Base-by-base conservation (phyloP, 345 rosid species). In the Pistacia vera region DNA sequence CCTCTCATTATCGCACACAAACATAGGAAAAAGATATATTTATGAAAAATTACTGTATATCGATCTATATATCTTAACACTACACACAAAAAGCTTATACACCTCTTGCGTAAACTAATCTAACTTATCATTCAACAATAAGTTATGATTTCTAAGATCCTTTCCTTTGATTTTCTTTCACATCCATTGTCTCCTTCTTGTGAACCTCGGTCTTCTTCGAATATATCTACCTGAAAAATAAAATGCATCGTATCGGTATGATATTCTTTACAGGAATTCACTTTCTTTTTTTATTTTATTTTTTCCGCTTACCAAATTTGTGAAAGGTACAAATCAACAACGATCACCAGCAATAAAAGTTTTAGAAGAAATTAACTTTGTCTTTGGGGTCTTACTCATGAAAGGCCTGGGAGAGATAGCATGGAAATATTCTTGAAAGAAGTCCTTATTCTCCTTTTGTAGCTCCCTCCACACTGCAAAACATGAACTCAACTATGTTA, bases 391-490 rank as follows among this genome's bases (percentile, higher is more conserved):
- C 46, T 7, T 41, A 88, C 89, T 74, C 70, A 75, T 56, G 71
- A 63, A 81, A 36, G 81, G 87, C 80, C 84, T 84, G 30, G 71
- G 78, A 65, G 87, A 67, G 17, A 79, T 17, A 63, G 85, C 81
- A 67, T 51, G 83, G 6, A 79, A 83, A 83, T 89, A 89, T 12
- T 86, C 86, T 72, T 72, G 79, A 77, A 93, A 93, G 81, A 93
- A 91, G 69, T 83, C 92, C 79, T 70, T 83, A 57, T 92, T 93
- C 88, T 90, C 95, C 69, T 84, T 86, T 55, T 87, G 88, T 35
- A 93, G 90, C 79, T 87, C 94, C 79, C 87, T 90, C 97, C 93
- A 92, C 70, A 91, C 97, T 93, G 87, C 83, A 58, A 68, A 5
- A 12, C 55, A 58, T 70, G 48, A 72, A 61, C 59, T 20, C 13